Percentiles rank a stretch among this genome's conserved stretches.
phyloP scores from a whole-genome alignment of 2,329 filamentous ascomycete species.

The Fusarium beomiforme region DNA sequence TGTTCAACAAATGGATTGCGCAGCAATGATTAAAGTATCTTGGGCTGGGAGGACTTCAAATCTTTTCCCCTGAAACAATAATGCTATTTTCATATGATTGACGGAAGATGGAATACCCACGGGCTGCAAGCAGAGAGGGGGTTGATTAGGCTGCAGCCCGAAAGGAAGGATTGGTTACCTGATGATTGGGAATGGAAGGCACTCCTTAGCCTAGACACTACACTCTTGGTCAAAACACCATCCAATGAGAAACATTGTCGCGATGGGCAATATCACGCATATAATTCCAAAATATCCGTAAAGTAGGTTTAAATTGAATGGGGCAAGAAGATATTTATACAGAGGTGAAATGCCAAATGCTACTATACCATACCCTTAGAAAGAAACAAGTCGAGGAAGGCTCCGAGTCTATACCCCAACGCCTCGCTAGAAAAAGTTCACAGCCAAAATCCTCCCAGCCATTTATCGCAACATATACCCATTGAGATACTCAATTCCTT shows the following conservation, averaged over 20 bases:
- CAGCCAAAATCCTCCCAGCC: constrained; percentile 2
- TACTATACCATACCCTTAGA: constrained; percentile 25
- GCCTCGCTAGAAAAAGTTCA: constrained; percentile 27
- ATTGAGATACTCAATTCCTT: not conserved
- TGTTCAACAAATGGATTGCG: not conserved
- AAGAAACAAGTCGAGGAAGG: not conserved
- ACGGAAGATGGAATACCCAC: not conserved
- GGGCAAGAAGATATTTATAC: not conserved
- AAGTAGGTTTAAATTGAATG: not conserved
- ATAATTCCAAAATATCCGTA: too few relatives aligned
- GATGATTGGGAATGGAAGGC: not conserved
- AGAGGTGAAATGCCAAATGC: not conserved
- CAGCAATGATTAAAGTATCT: not conserved
- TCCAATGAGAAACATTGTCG: not conserved
- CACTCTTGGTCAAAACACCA: not conserved
- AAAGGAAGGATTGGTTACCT: not conserved
- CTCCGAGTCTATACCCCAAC: constrained; percentile 18
- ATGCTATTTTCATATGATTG: accelerated
- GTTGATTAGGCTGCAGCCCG: not conserved
- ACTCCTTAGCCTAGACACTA: not conserved
- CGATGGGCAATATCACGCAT: accelerated
- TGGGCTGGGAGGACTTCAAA: not conserved
- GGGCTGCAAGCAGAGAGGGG: not conserved
- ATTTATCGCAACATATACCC: not conserved
- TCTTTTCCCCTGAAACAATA: not conserved